These are phyloP conservation scores for Knoxdaviesia proteae DNA, from an alignment of 2,329 filamentous ascomycete genomes.

Conservation along the genomic window DNA sequence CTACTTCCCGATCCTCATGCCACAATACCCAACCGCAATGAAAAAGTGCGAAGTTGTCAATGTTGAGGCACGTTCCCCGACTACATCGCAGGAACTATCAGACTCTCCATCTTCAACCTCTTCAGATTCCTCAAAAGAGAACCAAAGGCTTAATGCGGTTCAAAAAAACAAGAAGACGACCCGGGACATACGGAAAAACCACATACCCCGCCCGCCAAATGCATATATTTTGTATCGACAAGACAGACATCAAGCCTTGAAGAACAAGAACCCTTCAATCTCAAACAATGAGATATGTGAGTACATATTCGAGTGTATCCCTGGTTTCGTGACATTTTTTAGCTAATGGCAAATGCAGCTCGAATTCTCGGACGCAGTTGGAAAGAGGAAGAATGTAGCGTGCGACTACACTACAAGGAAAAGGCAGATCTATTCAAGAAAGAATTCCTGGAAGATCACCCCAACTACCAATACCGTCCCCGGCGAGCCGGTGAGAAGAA, in stretches of 20 bases:
- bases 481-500: slow-evolving; percentile 1
- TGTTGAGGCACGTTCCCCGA: too few species aligned
- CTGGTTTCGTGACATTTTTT: not conserved
- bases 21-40: too few species aligned
- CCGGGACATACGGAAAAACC: not conserved
- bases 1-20: too few species aligned
- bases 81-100: too few species aligned
- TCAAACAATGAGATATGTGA: slow-evolving; percentile 3
- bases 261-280: not conserved
- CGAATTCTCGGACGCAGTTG: not conserved
- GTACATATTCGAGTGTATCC: not conserved
- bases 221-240: slow-evolving; percentile 3
- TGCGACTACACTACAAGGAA: not conserved
- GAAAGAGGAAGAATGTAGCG: not conserved
- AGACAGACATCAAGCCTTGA: slow-evolving; percentile 1
- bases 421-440: not conserved
- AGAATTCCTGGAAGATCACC: slow-evolving; percentile 1
- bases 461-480: slow-evolving; percentile 2
- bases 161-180: not conserved
- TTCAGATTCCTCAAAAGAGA: too few species aligned
- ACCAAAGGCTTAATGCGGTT: too few species aligned
- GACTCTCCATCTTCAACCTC: too few species aligned
- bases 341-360: too few species aligned
- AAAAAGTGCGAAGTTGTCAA: too few species aligned
- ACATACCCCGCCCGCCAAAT: slow-evolving; percentile 2